Base-by-base conservation (phyloP, 2,329 filamentous ascomycete genomes). In the Neonectria magnoliae region DNA sequence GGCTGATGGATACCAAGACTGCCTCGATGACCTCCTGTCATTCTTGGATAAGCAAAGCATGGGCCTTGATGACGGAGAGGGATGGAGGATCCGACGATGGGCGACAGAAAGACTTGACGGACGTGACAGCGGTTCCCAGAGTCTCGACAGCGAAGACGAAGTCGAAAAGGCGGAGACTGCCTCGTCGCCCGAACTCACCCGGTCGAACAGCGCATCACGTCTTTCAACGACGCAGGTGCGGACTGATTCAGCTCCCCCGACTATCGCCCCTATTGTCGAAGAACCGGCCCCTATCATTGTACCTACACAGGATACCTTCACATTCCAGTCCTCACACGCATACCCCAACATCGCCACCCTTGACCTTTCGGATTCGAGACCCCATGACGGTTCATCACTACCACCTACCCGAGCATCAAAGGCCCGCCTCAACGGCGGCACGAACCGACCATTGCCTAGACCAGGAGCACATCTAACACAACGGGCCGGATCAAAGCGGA, bases 1-100 rank as follows among this genome's bases (percentile, higher is more conserved):
- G 54, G 82, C 88, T 55, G 91, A 94, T 42, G 96, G 96, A 27
- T 98, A 98, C 73, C 94, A 98, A 78, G 94, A 98, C 76, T 97
- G 94, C 41, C 83, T 99, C 41, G 93, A 98, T 68, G 95, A 98
- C 71, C 83, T 99, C 5, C 82, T 98, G n/a, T 81, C 85, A 16
- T 97, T 97, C 71, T 82, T 98, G 58, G 94, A 98, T 76, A 91
- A 88, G 75, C 90, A 94, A 75, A 89, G 93, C 68, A 84, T 97
- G 60, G 93, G 93, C 0, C 76, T 96, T 13, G 87, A 86, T 52
- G 92, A 96, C 77, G 93, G 93, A 14, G 94, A 97, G 77, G 93
- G 86, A 20, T 88, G 85, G 82, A 83, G 80, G 65, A 81, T 91
- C 60, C 81, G 88, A 60, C 82, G 82, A 75, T 91, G 89, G 89